These are phyloP conservation scores for Saccharomyces hybrid DNA, from an alignment of 1,139 yeast species.

Conservation along the genomic window DNA sequence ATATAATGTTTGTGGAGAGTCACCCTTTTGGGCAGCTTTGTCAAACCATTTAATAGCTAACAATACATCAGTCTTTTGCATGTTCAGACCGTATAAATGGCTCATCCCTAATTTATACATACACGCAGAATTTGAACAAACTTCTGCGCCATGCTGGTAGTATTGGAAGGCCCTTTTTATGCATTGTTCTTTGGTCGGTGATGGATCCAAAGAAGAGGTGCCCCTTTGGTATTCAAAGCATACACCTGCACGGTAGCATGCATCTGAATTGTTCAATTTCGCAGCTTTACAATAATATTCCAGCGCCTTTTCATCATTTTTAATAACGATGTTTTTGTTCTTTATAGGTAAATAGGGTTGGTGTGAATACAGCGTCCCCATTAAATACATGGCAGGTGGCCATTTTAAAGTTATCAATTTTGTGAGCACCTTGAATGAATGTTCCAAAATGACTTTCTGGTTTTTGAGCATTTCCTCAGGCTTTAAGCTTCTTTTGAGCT, in stretches of 20 bases:
- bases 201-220: constrained; percentile 10
- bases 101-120: constrained; percentile 68
- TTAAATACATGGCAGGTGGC: constrained; percentile 47
- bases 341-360: constrained; percentile 27
- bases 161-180: constrained; percentile 40
- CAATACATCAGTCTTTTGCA: constrained; percentile 28
- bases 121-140: constrained; percentile 48
- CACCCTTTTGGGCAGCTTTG: constrained; percentile 40
- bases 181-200: constrained; percentile 35
- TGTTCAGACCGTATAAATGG: constrained; percentile 42
- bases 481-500: constrained; percentile 33
- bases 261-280: constrained; percentile 45
- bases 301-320: constrained; percentile 53
- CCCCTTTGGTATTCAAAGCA: constrained; percentile 66
- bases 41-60: constrained; percentile 51
- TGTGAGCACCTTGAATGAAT: constrained; percentile 51
- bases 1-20: constrained; percentile 46
- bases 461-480: constrained; percentile 44
- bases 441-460: constrained; percentile 46
- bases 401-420: constrained; percentile 39
- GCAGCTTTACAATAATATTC: constrained; percentile 54
- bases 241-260: constrained; percentile 60
- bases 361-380: constrained; percentile 57
- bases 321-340: constrained; percentile 40
- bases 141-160: constrained; percentile 51